Percentiles rank a stretch among this genome's conserved stretches.
Conservation (phyloP, 768 basidiomycete genomes). For the Heimioporus sp. region DNA sequence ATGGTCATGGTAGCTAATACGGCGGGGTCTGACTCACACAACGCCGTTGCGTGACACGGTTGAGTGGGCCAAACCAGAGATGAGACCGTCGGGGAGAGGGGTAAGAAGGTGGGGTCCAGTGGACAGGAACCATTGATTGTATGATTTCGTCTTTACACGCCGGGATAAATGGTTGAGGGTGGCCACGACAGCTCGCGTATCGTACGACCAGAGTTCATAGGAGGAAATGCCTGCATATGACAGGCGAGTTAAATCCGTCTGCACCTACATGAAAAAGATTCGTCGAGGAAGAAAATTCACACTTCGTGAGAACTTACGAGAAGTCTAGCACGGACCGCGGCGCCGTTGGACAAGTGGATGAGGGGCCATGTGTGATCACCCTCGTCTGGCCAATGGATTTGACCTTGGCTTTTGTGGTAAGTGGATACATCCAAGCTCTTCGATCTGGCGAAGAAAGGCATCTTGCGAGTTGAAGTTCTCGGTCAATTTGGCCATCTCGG, state of each 20-base stretch:
- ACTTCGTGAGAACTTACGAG: slow-evolving; percentile 52
- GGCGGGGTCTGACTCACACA: slow-evolving; percentile 61
- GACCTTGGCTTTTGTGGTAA: slow-evolving; percentile 75
- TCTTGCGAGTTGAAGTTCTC: slow-evolving; percentile 95
- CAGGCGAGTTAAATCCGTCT: slow-evolving; percentile 94
- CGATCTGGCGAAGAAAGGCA: slow-evolving; percentile 68
- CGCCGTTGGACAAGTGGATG: slow-evolving; percentile 69
- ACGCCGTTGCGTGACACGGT: slow-evolving; percentile 68
- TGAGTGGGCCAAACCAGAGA: slow-evolving; percentile 95
- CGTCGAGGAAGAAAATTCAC: neutral
- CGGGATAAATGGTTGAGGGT: slow-evolving; percentile 77
- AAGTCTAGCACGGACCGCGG: slow-evolving; percentile 65
- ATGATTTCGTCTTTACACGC: slow-evolving; percentile 56
- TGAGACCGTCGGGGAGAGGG: slow-evolving; percentile 71
- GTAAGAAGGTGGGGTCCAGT: slow-evolving; percentile 97
- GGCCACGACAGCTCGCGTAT: slow-evolving; percentile 86
- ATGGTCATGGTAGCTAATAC: slow-evolving; percentile 80
- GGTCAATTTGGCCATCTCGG: slow-evolving; percentile 76
- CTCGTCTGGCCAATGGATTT: slow-evolving; percentile 53
- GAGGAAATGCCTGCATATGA: slow-evolving; percentile 85
- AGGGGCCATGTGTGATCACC: slow-evolving; percentile 78
- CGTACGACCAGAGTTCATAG: slow-evolving; percentile 84
- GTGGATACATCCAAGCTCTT: slow-evolving; percentile 48
- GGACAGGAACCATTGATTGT: slow-evolving; percentile 90
- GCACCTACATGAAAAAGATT: slow-evolving; percentile 70